Evolutionary conservation across 2,329 filamentous ascomycete species (phyloP).

Genomic region (Aspergillus calidoustus): DNA sequence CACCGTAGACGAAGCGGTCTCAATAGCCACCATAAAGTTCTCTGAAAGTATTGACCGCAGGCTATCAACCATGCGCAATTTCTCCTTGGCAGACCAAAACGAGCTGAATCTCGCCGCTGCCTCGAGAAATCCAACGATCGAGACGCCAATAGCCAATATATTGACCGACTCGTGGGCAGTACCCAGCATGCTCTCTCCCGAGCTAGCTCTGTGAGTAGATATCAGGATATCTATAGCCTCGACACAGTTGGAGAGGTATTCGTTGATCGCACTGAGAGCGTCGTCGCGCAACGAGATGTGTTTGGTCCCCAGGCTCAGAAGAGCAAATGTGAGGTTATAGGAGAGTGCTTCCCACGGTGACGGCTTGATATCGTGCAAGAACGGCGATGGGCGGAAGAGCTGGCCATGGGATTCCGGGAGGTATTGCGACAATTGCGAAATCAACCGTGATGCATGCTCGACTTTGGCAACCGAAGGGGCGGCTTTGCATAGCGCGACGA

Average conservation of each 20-base stretch:
- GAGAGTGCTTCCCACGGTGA: constrained; percentile 87
- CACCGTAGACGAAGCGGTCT: constrained; percentile 88
- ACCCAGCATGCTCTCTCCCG: constrained; percentile 50
- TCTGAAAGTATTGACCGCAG: constrained; percentile 79
- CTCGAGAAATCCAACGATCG: constrained; percentile 87
- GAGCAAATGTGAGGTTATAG: constrained; percentile 75
- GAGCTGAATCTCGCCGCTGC: constrained; percentile 76
- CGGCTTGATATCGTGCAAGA: constrained; percentile 79
- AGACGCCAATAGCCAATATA: constrained; percentile 77
- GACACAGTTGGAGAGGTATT: constrained; percentile 74
- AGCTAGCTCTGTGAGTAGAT: constrained; percentile 60
- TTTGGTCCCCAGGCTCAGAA: constrained; percentile 78
- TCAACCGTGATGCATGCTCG: constrained; percentile 76
- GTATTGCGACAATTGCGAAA: constrained; percentile 80
- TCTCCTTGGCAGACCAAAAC: constrained; percentile 79
- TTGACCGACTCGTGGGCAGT: constrained; percentile 64
- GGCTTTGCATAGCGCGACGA: constrained; percentile 89
- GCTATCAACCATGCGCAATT: constrained; percentile 72
- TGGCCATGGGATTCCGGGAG: constrained; percentile 83
- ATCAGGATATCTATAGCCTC: constrained; percentile 62
- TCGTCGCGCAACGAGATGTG: constrained; percentile 70
- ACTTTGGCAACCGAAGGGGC: constrained; percentile 73
- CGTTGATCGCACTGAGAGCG: constrained; percentile 69
- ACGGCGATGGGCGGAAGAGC: constrained; percentile 76
- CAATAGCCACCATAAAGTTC: constrained; percentile 80